Evolutionary conservation across 2,329 filamentous ascomycete species (phyloP).

Genomic region (Calonectria honghensis): DNA sequence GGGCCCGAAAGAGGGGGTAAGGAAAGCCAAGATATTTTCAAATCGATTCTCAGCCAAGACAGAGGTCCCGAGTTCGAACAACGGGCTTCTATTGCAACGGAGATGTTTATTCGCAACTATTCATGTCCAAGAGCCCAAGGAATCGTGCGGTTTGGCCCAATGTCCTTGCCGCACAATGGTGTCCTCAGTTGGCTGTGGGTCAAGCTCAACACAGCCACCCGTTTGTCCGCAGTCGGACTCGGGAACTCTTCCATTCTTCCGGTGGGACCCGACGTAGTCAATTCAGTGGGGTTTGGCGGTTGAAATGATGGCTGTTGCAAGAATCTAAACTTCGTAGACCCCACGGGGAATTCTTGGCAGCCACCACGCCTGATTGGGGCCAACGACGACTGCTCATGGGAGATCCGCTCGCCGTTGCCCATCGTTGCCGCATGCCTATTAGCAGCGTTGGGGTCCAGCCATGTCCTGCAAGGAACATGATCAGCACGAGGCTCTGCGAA

Average conservation of each 20-base stretch:
- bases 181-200: background rate
- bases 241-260: background rate
- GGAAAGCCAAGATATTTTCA: too few species aligned
- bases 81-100: background rate
- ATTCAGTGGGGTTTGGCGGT: background rate
- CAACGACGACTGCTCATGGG: background rate
- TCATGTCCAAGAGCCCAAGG: background rate
- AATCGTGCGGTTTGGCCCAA: background rate
- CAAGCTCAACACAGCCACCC: background rate
- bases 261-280: conserved; percentile 1
- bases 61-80: background rate
- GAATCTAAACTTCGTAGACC: background rate
- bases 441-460: background rate
- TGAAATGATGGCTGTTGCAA: background rate
- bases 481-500: background rate
- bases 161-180: background rate
- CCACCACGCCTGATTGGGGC: background rate
- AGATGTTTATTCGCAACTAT: background rate
- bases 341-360: background rate
- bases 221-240: background rate
- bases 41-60: background rate
- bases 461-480: background rate
- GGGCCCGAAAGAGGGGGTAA: background rate
- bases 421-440: background rate
- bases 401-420: background rate